Base-by-base conservation (phyloP, 441 rosid species). In the Arabidopsis lyrata region DNA sequence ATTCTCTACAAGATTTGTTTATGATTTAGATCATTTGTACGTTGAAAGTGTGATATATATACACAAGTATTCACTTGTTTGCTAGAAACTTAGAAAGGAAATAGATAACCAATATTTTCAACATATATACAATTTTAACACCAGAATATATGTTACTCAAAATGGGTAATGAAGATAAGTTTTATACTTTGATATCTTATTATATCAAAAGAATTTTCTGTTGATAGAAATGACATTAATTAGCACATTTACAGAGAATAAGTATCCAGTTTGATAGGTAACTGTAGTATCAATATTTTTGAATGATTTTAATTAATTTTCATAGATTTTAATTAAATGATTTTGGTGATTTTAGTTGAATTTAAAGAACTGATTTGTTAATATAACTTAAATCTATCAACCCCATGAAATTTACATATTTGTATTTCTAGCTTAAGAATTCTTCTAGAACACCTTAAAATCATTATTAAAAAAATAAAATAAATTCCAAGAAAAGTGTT, bases 1-100 rank as follows among this genome's bases (percentile, higher is more conserved):
- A 38, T n/a, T n/a, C 9, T 63, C 18, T 9, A 12, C 6, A 44
- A 27, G 52, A 31, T 31, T 15, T 11, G 5, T n/a, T n/a, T 53
- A 18, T 39, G 45, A 18, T 9, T 9, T 29, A 2, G 8, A 14
- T 1, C 29, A 53, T 4, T 6, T 72, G 27, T 63, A 4, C 0
- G 13, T 31, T 63, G 61, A 29, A 24, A 20, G 16, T 50, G 68
- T 38, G 11, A 38, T 39, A 70, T 50, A 42, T 70, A 71, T 38
- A 49, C 14, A 59, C 27, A 41, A 52, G 50, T 64, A 49, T 49
- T 66, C 18, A 41, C n/a, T 59, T 56, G 36, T 14, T 69, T 20
- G 34, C 32, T 47, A 5, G 8, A 29, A 29, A 29, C 31, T 29
- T 29, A 29, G 31, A 56, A 35, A 11, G 32, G 50, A 36, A 42